Evolutionary conservation across 176 grass and related monocot genomes (phyloP), one percentile per base, ranked within the genome.

Genomic region (Cenchrus purpureus): DNA sequence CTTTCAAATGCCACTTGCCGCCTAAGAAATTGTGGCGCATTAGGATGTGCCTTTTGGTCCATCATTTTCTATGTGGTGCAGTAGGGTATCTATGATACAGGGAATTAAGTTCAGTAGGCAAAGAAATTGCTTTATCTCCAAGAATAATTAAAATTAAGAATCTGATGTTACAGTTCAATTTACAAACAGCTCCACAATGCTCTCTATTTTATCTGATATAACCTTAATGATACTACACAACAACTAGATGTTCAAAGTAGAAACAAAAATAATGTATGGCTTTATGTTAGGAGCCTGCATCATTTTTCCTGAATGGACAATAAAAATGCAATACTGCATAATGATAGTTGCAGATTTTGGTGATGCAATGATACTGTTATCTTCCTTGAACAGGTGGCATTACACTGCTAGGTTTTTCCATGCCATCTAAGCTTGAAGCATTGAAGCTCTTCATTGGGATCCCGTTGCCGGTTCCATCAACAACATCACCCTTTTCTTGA

Each of bases 401-500:
- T 82, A 72, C 78, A 82, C 53, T 82, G 59, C 72, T 87, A 60
- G 73, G 31, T 89, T 82, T 81, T 43, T 82, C 82, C 42, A 74
- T 73, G 32, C 37, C 74, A 71, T 68, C 51, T 28, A 78, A 55
- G 4, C 19, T 62, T 37, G 72, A 44, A 8, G 78, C 43, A 11
- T 91, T 70, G 29, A 89, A 83, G 79, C 45, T 83, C 79, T 82
- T 83, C 79, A 92, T 68, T 78, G 74, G 68, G 28, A 83, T 83
- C 31, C 55, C 60, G 48, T 79, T 67, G 37, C 43, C 78, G 53
- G 79, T 56, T 29, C 74, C 83, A 45, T 92, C 90, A 45, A 79
- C 86, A 65, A 79, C 43, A 74, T 88, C 86, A 49, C 85, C 86
- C 68, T 90, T 90, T 75, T 91, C 87, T 78, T 98, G 95, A 82